Evolutionary conservation across 805 yeast genomes (phyloP).

Genomic region (Hanseniaspora pseudoguilliermondii): DNA sequence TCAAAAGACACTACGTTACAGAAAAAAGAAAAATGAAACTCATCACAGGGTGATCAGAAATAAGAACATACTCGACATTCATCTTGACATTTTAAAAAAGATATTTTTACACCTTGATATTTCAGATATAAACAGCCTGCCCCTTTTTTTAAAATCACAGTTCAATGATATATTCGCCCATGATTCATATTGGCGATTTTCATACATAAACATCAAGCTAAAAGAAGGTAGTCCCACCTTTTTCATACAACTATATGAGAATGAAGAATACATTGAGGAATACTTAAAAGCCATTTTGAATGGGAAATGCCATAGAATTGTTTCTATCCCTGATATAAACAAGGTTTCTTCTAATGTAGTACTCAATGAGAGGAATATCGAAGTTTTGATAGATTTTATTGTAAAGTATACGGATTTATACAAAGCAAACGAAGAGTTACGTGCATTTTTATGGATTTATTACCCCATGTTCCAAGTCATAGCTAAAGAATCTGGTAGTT

Average conservation of each 20-base stretch:
- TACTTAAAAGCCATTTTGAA: background rate
- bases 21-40: background rate
- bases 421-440: no score
- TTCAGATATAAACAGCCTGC: background rate
- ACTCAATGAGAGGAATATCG: no score
- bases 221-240: background rate
- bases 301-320: no score
- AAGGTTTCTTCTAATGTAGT: no score
- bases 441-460: no score
- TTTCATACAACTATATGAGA: background rate
- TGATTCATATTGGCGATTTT: background rate
- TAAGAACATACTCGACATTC: background rate
- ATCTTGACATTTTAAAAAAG: background rate
- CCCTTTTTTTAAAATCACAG: background rate
- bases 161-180: background rate
- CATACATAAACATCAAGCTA: background rate
- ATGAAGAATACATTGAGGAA: background rate
- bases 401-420: no score
- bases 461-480: no score
- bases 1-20: background rate
- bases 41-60: background rate
- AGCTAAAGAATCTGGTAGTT: no score
- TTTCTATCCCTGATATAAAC: no score
- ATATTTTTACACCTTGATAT: background rate
- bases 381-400: no score